A percentile compares a stretch with the other conserved stretches of the same genome.
These are phyloP conservation scores for Moesziomyces sp. DNA, from an alignment of 1,284 basidiomycete genomes.

Conservation along the genomic window DNA sequence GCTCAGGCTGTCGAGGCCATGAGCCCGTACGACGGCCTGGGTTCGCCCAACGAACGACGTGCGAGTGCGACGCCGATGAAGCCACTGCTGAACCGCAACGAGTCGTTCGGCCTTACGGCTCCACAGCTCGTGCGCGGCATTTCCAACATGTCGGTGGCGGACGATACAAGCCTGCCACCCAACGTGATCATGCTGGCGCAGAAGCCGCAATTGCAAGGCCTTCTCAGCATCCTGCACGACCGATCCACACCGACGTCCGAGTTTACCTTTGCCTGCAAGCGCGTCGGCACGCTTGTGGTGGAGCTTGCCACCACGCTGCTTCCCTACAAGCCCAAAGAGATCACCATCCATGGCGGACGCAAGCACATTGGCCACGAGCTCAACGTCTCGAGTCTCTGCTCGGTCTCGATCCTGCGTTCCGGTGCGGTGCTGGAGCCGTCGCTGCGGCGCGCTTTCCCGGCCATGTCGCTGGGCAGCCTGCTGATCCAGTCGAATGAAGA, in stretches of 20 bases:
- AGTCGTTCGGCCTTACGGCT: slow-evolving; percentile 11
- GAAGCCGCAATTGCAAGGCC: slow-evolving; percentile 78
- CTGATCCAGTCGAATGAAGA: slow-evolving; percentile 85
- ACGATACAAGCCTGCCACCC: slow-evolving; percentile 63
- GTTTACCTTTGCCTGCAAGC: slow-evolving; percentile 88
- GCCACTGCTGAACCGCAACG: slow-evolving; percentile 12
- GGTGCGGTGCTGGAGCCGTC: slow-evolving; percentile 90
- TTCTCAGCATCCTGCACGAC: slow-evolving; percentile 83
- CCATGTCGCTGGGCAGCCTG: slow-evolving; percentile 86
- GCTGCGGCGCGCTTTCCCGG: slow-evolving; percentile 85
- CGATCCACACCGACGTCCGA: slow-evolving; percentile 75
- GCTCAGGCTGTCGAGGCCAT: slow-evolving; percentile 6
- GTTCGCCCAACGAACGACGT: slow-evolving; percentile 28
- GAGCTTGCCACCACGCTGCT: slow-evolving; percentile 85
- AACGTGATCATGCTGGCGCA: slow-evolving; percentile 79
- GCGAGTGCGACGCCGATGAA: slow-evolving; percentile 21
- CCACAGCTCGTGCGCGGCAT: slow-evolving; percentile 5
- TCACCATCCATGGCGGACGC: slow-evolving; percentile 76
- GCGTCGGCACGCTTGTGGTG: slow-evolving; percentile 83
- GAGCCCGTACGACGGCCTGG: slow-evolving; percentile 33
- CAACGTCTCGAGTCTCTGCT: slow-evolving; percentile 76
- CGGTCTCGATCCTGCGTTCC: slow-evolving; percentile 85
- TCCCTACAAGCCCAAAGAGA: slow-evolving; percentile 76
- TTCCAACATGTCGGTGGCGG: slow-evolving; percentile 19
- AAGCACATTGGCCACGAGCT: slow-evolving; percentile 76